Evolutionary conservation across 2,329 filamentous ascomycete genomes (phyloP), one percentile per base, ranked within the genome.

Genomic region (Aspergillus bombycis): DNA sequence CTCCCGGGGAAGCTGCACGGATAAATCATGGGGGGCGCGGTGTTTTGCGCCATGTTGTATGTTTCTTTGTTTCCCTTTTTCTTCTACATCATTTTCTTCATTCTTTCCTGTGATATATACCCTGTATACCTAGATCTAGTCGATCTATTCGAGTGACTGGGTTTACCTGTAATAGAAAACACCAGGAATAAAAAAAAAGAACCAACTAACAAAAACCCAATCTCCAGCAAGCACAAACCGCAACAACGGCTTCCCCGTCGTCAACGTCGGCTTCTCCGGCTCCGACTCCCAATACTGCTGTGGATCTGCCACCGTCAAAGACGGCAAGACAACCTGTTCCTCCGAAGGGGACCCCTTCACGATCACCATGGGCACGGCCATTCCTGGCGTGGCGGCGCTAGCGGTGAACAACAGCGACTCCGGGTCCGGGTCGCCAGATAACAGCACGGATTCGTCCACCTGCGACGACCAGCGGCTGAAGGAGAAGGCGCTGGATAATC

Each of bases 21-120:
- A 70, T 43, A 46, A 52, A 34, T 64, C 57, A 56, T 68, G 65
- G 64, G 60, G 61, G 0, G 50, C 60, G 3, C 60, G 55, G 16
- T 66, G 59, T 30, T 63, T 62, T 56, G 62, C 61, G 41, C 67
- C 60, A 12, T 70, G 68, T 26, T 64, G 67, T 70, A 59, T 52
- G 67, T 52, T 52, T 4, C 5, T 16, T 48, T 14, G 1, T 21
- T 21, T 23, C n/a, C 6, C 2, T 12, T 36, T 36, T 36, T 36
- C 34, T 14, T 34, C 32, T 34, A 14, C n/a, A n/a, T n/a, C n/a
- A n/a, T 26, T n/a, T 23, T 26, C 45, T 14, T 46, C 2, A 6
- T 23, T 14, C 45, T 28, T 48, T 14, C 21, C n/a, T n/a, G n/a
- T n/a, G n/a, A n/a, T n/a, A 9, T 19, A 43, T 43, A 3, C 8